Percentiles rank a stretch among this genome's conserved stretches.
Evolutionary conservation across 2,329 filamentous ascomycete genomes (phyloP).

Genomic region (Lasiodiplodia gonubiensis): DNA sequence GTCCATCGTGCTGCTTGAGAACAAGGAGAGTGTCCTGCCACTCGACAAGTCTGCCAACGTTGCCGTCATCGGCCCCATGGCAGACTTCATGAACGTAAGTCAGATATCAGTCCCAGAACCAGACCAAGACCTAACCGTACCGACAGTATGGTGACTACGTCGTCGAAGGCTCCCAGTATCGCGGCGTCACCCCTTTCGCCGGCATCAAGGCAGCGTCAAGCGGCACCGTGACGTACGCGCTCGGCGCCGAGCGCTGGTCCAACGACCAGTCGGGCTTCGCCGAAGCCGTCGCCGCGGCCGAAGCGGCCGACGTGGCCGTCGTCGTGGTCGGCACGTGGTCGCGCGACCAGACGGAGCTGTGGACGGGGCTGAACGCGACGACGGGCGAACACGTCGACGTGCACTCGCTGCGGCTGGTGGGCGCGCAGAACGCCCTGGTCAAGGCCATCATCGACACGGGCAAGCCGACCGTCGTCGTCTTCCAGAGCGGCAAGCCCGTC

Average conservation of each 20-base stretch:
- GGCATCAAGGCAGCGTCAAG: slow-evolving; percentile 66
- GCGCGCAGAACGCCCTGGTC: slow-evolving; percentile 71
- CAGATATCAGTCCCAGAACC: background rate
- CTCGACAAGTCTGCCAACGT: slow-evolving; percentile 70
- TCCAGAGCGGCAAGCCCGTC: slow-evolving; percentile 72
- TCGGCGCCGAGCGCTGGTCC: slow-evolving; percentile 77
- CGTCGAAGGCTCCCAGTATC: slow-evolving; percentile 66
- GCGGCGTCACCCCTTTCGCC: slow-evolving; percentile 72
- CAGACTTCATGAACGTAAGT: slow-evolving; percentile 71
- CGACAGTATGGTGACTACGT: slow-evolving; percentile 74
- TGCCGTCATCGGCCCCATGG: slow-evolving; percentile 78
- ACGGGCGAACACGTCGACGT: slow-evolving; percentile 77
- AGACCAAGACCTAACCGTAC: background rate
- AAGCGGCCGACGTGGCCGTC: slow-evolving; percentile 72
- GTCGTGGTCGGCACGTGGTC: slow-evolving; percentile 79
- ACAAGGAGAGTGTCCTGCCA: slow-evolving; percentile 68
- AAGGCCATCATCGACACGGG: slow-evolving; percentile 70
- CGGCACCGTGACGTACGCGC: slow-evolving; percentile 67
- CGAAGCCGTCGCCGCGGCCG: slow-evolving; percentile 69
- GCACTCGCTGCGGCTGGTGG: slow-evolving; percentile 68
- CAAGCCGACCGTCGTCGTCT: slow-evolving; percentile 71
- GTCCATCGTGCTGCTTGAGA: slow-evolving; percentile 76
- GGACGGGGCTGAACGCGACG: slow-evolving; percentile 73
- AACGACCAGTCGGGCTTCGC: slow-evolving; percentile 70
- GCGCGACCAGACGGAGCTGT: slow-evolving; percentile 73